A percentile compares a stretch with the other conserved stretches of the same genome.
These are phyloP conservation scores for Mycena indigotica DNA, from an alignment of 768 basidiomycete genomes.

Conservation along the genomic window DNA sequence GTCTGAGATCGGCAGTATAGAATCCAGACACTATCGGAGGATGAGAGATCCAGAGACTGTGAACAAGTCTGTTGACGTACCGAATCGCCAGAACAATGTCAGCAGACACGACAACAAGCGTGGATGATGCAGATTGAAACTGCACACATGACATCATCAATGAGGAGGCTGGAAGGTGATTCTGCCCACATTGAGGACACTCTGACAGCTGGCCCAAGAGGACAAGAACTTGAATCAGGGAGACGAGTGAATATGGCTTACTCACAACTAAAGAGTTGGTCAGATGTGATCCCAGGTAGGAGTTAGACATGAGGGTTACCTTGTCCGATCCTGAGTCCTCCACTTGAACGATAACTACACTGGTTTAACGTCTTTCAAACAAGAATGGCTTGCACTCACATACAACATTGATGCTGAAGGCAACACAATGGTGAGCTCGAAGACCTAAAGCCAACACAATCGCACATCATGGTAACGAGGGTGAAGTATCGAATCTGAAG, in stretches of 20 bases:
- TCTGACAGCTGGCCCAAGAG: not conserved
- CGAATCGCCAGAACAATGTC: not conserved
- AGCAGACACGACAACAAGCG: not conserved
- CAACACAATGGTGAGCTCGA: not conserved
- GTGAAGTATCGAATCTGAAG: not conserved
- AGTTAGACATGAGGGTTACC: not conserved
- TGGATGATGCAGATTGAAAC: not conserved
- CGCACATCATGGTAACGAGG: not conserved
- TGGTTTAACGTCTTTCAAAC: not conserved
- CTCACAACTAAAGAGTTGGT: not conserved
- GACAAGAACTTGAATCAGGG: not conserved
- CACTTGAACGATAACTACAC: not conserved
- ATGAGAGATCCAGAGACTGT: not conserved
- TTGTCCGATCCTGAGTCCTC: not conserved
- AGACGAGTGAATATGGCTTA: not conserved
- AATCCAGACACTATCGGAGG: not conserved
- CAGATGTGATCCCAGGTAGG: not conserved
- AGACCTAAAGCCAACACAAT: not conserved
- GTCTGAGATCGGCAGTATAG: not conserved
- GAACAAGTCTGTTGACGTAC: not conserved
- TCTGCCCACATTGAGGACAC: not conserved
- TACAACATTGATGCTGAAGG: not conserved
- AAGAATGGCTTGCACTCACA: not conserved
- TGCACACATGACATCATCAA: not conserved
- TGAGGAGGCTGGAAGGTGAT: no score